Base-by-base conservation (phyloP, 2,329 filamentous ascomycete genomes). In the Sporothrix mexicana region DNA sequence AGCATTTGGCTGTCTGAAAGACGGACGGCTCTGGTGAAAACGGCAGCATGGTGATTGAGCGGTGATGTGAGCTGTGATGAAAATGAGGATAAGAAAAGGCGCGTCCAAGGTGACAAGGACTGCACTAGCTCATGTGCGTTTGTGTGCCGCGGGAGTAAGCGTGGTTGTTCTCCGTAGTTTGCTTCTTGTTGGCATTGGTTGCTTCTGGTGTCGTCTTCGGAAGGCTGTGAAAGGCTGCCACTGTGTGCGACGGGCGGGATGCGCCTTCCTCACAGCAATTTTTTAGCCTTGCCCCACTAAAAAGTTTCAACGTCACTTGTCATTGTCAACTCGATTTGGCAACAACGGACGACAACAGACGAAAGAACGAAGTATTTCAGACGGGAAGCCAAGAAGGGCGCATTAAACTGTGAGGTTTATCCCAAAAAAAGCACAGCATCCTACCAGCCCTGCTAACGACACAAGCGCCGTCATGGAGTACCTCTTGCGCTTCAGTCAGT, bases 401-500 rank as follows among this genome's bases (percentile, higher is more conserved):
- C n/a, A 10, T 7, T 25, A 17, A 23, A 25, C 10, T 30, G 30
- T 30, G 30, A 30, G 30, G 30, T 2, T 30, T 30, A 5, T 30
- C 30, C 30, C 30, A 30, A 30, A 3, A 5, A 5, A 30, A 30
- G 30, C 30, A 2, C 30, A 30, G 5, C 5, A 30, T 5, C 5
- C 5, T 30, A 7, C 30, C 30, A 7, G 30, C 30, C 30, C 20
- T 1, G 12, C 61, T 66, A 25, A 66, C n/a, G 1, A 15, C 13
- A 17, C 64, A 45, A 61, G 51, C n/a, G 36, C 20, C 61, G 23
- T 41, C 20, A 90, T 91, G 89, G 89, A 97, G 75, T 98, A 93
- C 79, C 87, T 99, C 74, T 90, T 99, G 76, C 93, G 95, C 77
- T 94, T 98, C 80, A 92, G 91, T 61, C 96, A 98, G 82, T 86